Evolutionary conservation across 371 early-diverging fungal genomes (phyloP).

Genomic region (Entomophthora muscae): DNA sequence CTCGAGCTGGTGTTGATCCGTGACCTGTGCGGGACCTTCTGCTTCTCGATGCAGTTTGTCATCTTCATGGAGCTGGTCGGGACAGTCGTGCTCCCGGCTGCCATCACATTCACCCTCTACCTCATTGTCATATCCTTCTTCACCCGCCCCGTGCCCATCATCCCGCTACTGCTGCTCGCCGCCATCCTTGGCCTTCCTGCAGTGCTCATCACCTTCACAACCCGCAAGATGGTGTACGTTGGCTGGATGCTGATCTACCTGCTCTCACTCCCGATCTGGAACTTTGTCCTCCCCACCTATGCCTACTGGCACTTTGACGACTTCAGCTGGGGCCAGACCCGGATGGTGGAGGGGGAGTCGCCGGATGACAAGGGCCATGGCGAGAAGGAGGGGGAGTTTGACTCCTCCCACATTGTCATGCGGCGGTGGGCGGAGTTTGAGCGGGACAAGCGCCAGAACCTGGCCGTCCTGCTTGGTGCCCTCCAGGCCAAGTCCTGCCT

Average conservation of each 20-base stretch:
- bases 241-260: conserved; percentile 95
- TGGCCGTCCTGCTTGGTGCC: conserved; percentile 13
- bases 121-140: conserved; percentile 47
- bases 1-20: conserved; percentile 87
- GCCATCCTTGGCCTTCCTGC: conserved; percentile 86
- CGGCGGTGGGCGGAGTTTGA: conserved; percentile 51
- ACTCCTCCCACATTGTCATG: conserved; percentile 39
- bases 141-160: conserved; percentile 31
- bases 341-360: conserved; percentile 57
- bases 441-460: conserved; percentile 18
- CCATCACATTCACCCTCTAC: conserved; percentile 83
- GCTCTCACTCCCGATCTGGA: conserved; percentile 92
- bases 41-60: conserved; percentile 98
- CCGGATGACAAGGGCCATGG: conserved; percentile 24
- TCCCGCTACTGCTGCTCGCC: conserved; percentile 64
- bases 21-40: conserved; percentile 96
- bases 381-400: conserved; percentile 38
- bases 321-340: conserved; percentile 97
- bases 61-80: conserved; percentile 96
- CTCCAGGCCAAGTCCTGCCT: neutral
- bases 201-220: conserved; percentile 80
- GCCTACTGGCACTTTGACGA: conserved; percentile 99
- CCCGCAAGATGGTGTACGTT: conserved; percentile 74
- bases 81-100: conserved; percentile 93
- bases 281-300: conserved; percentile 90